Conservation (phyloP, 78 protist species). For the Dictyostelium intermedium region DNA sequence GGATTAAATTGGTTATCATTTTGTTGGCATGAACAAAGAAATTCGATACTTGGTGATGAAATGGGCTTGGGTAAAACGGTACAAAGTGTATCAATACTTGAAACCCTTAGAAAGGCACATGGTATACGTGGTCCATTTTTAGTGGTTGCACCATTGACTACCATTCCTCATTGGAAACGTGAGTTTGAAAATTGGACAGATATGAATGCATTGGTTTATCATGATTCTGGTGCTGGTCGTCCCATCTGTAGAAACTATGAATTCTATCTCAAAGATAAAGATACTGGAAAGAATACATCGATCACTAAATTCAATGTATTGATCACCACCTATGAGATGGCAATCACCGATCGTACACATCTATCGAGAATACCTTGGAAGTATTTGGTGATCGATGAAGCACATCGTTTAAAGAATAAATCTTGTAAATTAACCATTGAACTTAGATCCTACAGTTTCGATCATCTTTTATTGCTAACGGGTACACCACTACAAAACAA, state of each 20-base stretch:
- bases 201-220: slow-evolving; percentile 67
- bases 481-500: slow-evolving; percentile 97
- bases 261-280: slow-evolving; percentile 25
- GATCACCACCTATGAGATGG: slow-evolving; percentile 94
- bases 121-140: slow-evolving; percentile 93
- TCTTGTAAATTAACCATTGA: slow-evolving; percentile 76
- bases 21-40: slow-evolving; percentile 46
- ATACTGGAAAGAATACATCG: background rate
- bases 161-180: slow-evolving; percentile 92
- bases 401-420: slow-evolving; percentile 89
- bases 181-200: slow-evolving; percentile 90
- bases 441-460: slow-evolving; percentile 58
- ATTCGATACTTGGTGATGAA: slow-evolving; percentile 93
- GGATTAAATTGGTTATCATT: slow-evolving; percentile 92
- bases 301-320: slow-evolving; percentile 86
- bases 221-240: slow-evolving; percentile 82
- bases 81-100: slow-evolving; percentile 78
- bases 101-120: slow-evolving; percentile 50
- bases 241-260: slow-evolving; percentile 79
- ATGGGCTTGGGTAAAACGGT: slow-evolving; percentile 94
- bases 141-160: slow-evolving; percentile 92
- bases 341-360: slow-evolving; percentile 62
- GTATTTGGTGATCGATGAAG: slow-evolving; percentile 93
- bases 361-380: slow-evolving; percentile 84
- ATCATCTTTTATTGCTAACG: slow-evolving; percentile 86